A percentile compares a stretch with the other conserved stretches of the same genome.
phyloP scores from a whole-genome alignment of 2,329 filamentous ascomycete genomes.

The Zasmidium cellare region DNA sequence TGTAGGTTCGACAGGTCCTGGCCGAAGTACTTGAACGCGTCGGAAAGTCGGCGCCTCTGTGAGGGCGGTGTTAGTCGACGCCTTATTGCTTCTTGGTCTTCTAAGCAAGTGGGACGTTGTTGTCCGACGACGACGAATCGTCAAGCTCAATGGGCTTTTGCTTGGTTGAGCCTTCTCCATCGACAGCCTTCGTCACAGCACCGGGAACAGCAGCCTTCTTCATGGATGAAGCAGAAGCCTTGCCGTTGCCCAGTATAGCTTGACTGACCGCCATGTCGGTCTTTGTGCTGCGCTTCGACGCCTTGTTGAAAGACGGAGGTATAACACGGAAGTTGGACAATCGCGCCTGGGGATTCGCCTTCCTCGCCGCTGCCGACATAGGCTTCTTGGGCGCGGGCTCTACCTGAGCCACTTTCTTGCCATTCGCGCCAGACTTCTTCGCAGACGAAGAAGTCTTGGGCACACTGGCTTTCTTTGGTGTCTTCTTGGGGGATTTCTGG shows the following conservation, averaged over 20 bases:
- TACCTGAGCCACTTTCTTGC: neutral
- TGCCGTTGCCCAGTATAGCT: neutral
- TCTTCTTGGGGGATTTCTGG: constrained; percentile 7
- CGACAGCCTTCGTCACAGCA: neutral
- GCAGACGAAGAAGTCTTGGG: neutral
- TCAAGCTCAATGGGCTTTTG: neutral
- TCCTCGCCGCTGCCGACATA: neutral
- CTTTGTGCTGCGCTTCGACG: constrained; percentile 6
- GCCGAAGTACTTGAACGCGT: constrained; percentile 7
- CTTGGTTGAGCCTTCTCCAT: neutral
- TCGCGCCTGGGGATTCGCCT: neutral
- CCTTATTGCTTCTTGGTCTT: neutral
- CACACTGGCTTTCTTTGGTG: neutral
- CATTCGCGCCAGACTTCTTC: neutral
- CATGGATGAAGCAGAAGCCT: constrained; percentile 25
- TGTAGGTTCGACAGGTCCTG: neutral
- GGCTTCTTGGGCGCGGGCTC: neutral
- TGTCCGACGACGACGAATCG: neutral
- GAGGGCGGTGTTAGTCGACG: constrained; percentile 1
- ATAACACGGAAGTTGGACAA: neutral
- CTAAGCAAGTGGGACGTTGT: neutral
- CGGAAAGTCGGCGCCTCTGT: constrained; percentile 19
- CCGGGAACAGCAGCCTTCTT: constrained; percentile 17
- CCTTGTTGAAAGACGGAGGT: neutral
- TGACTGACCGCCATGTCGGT: neutral